phyloP scores from a whole-genome alignment of 2,329 filamentous ascomycete species.

The Arthrobotrys pseudoclavata region DNA sequence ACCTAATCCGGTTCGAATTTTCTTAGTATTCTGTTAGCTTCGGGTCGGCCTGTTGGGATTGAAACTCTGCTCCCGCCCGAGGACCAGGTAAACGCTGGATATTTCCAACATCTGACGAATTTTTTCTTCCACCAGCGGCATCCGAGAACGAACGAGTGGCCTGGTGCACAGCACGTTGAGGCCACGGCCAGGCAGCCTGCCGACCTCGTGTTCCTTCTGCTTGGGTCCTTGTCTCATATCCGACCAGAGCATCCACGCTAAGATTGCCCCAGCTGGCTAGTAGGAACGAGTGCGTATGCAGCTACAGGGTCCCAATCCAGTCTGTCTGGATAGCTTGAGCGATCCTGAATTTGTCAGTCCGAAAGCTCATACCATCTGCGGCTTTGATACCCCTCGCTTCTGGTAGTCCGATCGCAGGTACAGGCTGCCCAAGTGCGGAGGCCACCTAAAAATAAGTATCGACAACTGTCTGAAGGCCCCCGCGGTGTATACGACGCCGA shows the following conservation, averaged over 20 bases:
- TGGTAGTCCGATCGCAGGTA: conserved; percentile 34
- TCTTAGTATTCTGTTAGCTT: conserved; percentile 3
- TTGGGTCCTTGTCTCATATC: conserved; percentile 38
- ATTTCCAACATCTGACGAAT: conserved; percentile 21
- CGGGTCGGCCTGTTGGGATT: conserved; percentile 36
- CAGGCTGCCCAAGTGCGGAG: conserved; percentile 22
- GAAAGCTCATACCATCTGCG: conserved; percentile 21
- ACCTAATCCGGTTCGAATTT: conserved; percentile 20
- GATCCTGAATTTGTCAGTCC: conserved; percentile 55
- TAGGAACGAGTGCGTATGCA: conserved; percentile 48
- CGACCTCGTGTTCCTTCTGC: conserved; percentile 34
- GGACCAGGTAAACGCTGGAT: conserved; percentile 23
- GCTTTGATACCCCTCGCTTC: conserved; percentile 39
- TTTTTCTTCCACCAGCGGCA: conserved; percentile 32
- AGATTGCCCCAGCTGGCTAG: conserved; percentile 29
- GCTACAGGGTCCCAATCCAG: conserved; percentile 52
- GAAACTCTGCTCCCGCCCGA: conserved; percentile 43
- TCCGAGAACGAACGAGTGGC: conserved; percentile 11
- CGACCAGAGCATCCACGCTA: conserved; percentile 32
- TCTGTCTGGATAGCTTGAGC: conserved; percentile 27
- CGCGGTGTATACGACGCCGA: conserved; percentile 13
- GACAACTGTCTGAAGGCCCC: conserved; percentile 24
- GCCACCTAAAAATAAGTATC: conserved; percentile 56
- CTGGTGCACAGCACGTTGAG: background rate
- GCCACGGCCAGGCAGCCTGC: background rate